These are phyloP conservation scores for Microascus cirrosus DNA, from an alignment of 2,329 filamentous ascomycete genomes.

Conservation along the genomic window DNA sequence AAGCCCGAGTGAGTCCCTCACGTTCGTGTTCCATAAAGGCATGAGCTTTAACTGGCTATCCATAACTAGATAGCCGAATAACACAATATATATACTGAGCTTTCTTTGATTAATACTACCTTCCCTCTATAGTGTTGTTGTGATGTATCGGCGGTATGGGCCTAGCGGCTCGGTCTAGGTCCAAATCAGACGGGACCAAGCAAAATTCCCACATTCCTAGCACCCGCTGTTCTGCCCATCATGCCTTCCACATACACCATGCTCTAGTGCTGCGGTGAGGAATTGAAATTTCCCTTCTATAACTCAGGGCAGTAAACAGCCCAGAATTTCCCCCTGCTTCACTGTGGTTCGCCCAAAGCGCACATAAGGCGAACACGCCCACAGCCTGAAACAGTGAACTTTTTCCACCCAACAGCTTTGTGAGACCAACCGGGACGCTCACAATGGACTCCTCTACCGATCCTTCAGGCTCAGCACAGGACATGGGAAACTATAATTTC, in stretches of 20 bases:
- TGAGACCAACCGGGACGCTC: not conserved
- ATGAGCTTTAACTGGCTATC: not conserved
- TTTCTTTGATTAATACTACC: not conserved
- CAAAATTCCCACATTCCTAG: not conserved
- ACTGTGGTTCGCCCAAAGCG: not conserved
- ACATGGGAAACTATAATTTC: constrained; percentile 7
- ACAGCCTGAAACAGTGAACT: not conserved
- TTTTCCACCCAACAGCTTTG: not conserved
- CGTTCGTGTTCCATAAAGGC: not conserved
- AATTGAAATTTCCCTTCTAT: not conserved
- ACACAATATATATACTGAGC: not conserved
- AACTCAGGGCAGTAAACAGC: not conserved
- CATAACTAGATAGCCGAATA: not conserved
- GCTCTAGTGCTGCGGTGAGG: not conserved
- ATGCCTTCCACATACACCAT: not conserved
- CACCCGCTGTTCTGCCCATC: not conserved
- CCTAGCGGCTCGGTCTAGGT: too few species aligned
- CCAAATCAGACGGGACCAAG: not conserved
- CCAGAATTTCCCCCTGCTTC: not conserved
- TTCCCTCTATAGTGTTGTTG: too few species aligned
- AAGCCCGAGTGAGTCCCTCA: not conserved
- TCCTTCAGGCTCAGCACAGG: not conserved
- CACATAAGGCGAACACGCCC: not conserved
- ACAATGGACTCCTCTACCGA: not conserved
- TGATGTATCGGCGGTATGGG: too few species aligned